phyloP scores from a whole-genome alignment of 139 green algal genomes.

The Chlorella vulgaris region DNA sequence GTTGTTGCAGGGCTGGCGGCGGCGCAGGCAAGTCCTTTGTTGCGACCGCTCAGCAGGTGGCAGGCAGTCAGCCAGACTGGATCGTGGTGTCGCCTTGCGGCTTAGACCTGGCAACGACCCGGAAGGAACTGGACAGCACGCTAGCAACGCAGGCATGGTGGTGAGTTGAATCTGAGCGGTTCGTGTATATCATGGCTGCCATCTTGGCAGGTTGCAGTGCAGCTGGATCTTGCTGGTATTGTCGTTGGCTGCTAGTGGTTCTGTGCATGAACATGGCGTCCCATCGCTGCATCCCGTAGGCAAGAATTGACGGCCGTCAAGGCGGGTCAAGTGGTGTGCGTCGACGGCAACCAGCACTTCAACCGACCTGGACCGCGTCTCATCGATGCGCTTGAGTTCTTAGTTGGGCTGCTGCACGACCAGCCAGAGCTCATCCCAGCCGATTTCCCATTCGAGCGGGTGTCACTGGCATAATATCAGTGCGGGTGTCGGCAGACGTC shows the following conservation, averaged over 20 bases:
- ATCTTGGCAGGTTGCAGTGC: not conserved
- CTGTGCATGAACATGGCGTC: not conserved
- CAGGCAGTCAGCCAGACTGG: constrained; percentile 70
- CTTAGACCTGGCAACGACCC: constrained; percentile 56
- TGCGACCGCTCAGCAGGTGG: constrained; percentile 39
- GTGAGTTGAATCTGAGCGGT: constrained; percentile 27
- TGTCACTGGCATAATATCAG: constrained; percentile 19
- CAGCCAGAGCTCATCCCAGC: constrained; percentile 52
- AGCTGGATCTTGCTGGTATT: not conserved
- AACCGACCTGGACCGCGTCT: constrained; percentile 67
- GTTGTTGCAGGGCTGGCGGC: constrained; percentile 6
- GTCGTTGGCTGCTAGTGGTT: not conserved
- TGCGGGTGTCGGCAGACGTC: too few species aligned
- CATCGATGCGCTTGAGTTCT: constrained; percentile 86
- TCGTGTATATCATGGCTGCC: not conserved
- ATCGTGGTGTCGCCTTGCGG: constrained; percentile 85
- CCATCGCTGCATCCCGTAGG: constrained; percentile 21
- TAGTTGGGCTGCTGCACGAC: constrained; percentile 76
- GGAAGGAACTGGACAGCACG: constrained; percentile 39
- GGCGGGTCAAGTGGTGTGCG: constrained; percentile 68
- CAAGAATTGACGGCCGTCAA: constrained; percentile 71
- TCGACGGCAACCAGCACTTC: constrained; percentile 82
- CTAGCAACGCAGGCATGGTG: constrained; percentile 46
- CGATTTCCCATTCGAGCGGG: constrained; percentile 67
- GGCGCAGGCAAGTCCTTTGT: constrained; percentile 36